Percentiles rank a stretch among this genome's conserved stretches.
phyloP scores from a whole-genome alignment of 2,329 filamentous ascomycete species.

The Fusarium gaditjirri region DNA sequence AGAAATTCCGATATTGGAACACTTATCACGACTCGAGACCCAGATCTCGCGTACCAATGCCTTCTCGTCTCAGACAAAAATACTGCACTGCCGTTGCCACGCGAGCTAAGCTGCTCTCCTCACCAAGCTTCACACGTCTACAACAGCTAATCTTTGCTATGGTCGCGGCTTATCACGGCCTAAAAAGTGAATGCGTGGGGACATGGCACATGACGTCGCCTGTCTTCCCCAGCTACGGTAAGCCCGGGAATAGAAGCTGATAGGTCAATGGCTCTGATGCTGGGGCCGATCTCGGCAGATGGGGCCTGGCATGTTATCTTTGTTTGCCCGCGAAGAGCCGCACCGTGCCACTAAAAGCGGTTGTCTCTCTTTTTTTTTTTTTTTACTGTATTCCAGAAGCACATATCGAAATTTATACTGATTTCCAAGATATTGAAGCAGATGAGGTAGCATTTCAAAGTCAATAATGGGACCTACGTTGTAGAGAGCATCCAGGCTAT shows the following conservation, averaged over 20 bases:
- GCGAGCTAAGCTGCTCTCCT: conserved; percentile 13
- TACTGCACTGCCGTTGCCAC: conserved; percentile 18
- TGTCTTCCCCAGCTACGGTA: conserved; percentile 24
- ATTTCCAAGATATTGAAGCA: neutral
- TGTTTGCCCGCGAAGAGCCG: conserved; percentile 43
- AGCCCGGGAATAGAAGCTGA: conserved; percentile 15
- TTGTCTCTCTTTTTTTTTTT: neutral
- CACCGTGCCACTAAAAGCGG: conserved; percentile 21
- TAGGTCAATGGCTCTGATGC: conserved; percentile 42
- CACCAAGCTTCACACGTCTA: conserved; percentile 6
- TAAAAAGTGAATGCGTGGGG: conserved; percentile 31
- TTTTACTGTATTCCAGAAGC: neutral
- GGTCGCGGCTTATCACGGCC: conserved; percentile 48
- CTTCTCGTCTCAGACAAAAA: neutral
- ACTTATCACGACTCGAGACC: conserved; percentile 23
- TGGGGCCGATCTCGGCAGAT: conserved; percentile 40
- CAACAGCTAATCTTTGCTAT: conserved; percentile 17
- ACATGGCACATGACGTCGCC: conserved; percentile 42
- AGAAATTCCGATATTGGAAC: conserved; percentile 22
- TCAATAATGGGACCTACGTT: neutral
- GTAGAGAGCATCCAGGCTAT: neutral
- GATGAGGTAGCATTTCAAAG: neutral
- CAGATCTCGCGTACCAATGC: conserved; percentile 19
- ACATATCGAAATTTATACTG: neutral
- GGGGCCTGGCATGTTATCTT: conserved; percentile 16